phyloP scores from a whole-genome alignment of 2,329 filamentous ascomycete genomes.

The Periconia sp. region DNA sequence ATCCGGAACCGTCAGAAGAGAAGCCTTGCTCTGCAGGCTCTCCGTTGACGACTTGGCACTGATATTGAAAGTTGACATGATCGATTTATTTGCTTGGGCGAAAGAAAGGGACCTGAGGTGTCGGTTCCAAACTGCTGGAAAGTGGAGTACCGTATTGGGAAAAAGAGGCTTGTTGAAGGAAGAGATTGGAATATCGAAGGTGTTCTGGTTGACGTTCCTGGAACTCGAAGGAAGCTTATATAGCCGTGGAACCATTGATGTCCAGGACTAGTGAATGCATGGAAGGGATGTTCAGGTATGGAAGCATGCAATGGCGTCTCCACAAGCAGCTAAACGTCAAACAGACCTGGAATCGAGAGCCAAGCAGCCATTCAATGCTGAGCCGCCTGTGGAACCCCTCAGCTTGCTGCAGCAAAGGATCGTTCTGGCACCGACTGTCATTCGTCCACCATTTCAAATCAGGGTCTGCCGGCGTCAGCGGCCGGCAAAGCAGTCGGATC shows the following conservation, averaged over 20 bases:
- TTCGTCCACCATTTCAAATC: slow-evolving; percentile 31
- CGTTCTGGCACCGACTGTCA: too few species aligned
- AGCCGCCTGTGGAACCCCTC: slow-evolving; percentile 20
- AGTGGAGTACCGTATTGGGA: too few species aligned
- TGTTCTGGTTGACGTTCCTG: neutral
- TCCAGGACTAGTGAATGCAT: slow-evolving; percentile 2
- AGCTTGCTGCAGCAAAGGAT: too few species aligned
- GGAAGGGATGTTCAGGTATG: neutral
- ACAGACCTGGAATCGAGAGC: slow-evolving; percentile 6
- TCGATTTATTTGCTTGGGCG: too few species aligned
- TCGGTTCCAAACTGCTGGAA: too few species aligned
- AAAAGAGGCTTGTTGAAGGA: slow-evolving; percentile 2
- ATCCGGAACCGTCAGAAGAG: slow-evolving; percentile 33
- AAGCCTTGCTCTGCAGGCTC: slow-evolving; percentile 36
- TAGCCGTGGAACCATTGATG: slow-evolving; percentile 10
- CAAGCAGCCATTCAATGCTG: slow-evolving; percentile 19
- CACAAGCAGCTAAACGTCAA: too few species aligned
- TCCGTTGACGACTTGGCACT: slow-evolving; percentile 38
- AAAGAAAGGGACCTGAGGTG: too few species aligned
- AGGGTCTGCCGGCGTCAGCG: slow-evolving; percentile 30
- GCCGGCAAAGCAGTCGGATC: slow-evolving; percentile 19
- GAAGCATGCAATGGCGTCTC: too few species aligned
- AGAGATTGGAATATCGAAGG: neutral
- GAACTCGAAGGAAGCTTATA: slow-evolving; percentile 17
- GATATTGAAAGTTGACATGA: slow-evolving; percentile 33